Evolutionary conservation across 1,284 basidiomycete genomes (phyloP).

Genomic region (Ustilago lituana): DNA sequence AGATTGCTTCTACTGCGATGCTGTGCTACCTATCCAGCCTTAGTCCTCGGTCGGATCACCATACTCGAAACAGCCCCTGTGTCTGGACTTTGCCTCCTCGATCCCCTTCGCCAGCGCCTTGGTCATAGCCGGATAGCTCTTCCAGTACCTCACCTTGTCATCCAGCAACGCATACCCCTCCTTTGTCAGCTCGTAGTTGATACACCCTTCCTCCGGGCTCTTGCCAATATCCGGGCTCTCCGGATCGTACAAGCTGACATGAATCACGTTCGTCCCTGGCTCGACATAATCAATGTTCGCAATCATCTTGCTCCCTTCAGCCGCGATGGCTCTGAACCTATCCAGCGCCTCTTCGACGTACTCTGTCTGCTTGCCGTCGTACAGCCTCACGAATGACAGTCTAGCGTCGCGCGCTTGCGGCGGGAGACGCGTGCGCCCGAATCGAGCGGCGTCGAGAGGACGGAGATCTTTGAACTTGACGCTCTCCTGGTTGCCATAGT

Average conservation of each 20-base stretch:
- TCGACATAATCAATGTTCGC: slow-evolving; percentile 60
- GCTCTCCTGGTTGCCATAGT: slow-evolving; percentile 59
- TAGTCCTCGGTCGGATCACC: slow-evolving; percentile 55
- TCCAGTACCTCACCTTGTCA: slow-evolving; percentile 52
- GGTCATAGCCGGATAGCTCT: slow-evolving; percentile 42
- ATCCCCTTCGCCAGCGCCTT: slow-evolving; percentile 38
- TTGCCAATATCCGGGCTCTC: slow-evolving; percentile 36
- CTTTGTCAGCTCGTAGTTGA: slow-evolving; percentile 52
- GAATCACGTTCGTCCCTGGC: slow-evolving; percentile 30
- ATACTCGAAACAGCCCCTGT: slow-evolving; percentile 57
- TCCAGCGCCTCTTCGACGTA: slow-evolving; percentile 59
- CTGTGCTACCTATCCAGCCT: not conserved
- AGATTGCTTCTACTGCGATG: too few relatives aligned
- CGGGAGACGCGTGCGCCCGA: slow-evolving; percentile 47
- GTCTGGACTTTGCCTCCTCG: slow-evolving; percentile 46
- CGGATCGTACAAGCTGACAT: slow-evolving; percentile 60
- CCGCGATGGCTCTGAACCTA: slow-evolving; percentile 49
- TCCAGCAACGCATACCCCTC: slow-evolving; percentile 59
- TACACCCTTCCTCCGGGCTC: slow-evolving; percentile 46
- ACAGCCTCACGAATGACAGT: slow-evolving; percentile 56
- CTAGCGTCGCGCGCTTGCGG: slow-evolving; percentile 52
- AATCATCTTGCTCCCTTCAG: slow-evolving; percentile 59
- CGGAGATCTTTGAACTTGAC: slow-evolving; percentile 49
- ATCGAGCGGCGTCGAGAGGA: slow-evolving; percentile 50
- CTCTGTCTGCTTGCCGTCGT: slow-evolving; percentile 52